Conservation (phyloP, 2,329 filamentous ascomycete genomes). For the Helotiales sp. region DNA sequence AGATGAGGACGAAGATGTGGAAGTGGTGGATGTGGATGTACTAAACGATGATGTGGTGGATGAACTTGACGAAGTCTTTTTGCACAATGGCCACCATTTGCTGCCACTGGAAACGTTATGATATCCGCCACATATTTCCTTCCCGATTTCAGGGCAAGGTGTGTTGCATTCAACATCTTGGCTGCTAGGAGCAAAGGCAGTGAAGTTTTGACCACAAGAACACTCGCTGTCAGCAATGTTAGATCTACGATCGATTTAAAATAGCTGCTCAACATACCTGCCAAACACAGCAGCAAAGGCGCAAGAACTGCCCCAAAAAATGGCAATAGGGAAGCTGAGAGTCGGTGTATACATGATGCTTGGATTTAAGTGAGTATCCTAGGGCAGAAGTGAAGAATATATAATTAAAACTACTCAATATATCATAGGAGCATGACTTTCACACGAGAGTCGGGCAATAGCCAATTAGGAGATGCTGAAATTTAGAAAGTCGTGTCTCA, state of each 20-base stretch:
- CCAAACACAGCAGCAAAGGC: not conserved
- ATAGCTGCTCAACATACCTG: not conserved
- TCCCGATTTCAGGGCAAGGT: not conserved
- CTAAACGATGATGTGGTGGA: not conserved
- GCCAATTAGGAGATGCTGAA: too few species aligned
- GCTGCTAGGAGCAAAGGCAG: not conserved
- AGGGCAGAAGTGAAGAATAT: not conserved
- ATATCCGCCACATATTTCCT: constrained; percentile 1
- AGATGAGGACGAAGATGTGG: not conserved
- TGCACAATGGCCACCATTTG: constrained; percentile 4
- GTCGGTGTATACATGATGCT: not conserved
- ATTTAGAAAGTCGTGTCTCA: too few species aligned
- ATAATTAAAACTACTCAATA: too few species aligned
- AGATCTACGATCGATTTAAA: not conserved
- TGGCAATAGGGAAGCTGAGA: not conserved
- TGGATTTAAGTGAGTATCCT: not conserved
- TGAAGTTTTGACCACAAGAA: constrained; percentile 1
- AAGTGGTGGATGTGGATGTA: not conserved
- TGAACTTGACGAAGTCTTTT: not conserved
- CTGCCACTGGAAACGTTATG: not conserved
- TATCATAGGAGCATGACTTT: too few species aligned
- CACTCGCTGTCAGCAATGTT: not conserved
- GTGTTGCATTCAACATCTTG: constrained; percentile 5
- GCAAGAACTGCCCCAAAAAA: not conserved
- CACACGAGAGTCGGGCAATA: too few species aligned